Conservation (phyloP, 352 stramenopile genomes). For the Phytopythium ostracodes region DNA sequence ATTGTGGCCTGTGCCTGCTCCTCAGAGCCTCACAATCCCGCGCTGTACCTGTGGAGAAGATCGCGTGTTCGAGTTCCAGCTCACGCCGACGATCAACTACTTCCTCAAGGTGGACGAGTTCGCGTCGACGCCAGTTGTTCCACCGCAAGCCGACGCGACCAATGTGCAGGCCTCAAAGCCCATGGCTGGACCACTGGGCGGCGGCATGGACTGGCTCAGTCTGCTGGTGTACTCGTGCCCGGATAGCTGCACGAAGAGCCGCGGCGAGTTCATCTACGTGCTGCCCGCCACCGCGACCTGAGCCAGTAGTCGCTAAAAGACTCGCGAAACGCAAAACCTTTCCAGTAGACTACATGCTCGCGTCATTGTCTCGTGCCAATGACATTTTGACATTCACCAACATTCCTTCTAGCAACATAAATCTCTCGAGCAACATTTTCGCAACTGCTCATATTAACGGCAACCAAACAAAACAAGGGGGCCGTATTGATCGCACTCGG, state of each 20-base stretch:
- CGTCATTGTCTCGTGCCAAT: background rate
- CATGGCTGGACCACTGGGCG: constrained; percentile 12
- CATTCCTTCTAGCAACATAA: background rate
- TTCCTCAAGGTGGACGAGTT: constrained; percentile 82
- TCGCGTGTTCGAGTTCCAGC: constrained; percentile 77
- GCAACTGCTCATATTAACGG: too few relatives aligned
- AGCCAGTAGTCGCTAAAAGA: background rate
- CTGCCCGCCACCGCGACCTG: constrained; percentile 27
- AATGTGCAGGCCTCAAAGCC: constrained; percentile 3
- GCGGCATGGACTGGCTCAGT: constrained; percentile 81
- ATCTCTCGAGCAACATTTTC: background rate
- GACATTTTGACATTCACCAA: background rate
- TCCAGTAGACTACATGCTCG: constrained; percentile 4
- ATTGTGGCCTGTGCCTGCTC: constrained; percentile 62
- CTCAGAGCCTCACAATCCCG: constrained; percentile 44
- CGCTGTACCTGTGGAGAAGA: constrained; percentile 54
- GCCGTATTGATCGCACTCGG: background rate
- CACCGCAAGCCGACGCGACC: background rate
- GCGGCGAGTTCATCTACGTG: constrained; percentile 70
- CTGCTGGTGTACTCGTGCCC: constrained; percentile 77
- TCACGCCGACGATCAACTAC: constrained; percentile 84
- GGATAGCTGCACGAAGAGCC: constrained; percentile 50
- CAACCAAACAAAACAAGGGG: background rate
- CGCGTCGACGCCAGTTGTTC: constrained; percentile 11
- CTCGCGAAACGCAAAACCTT: constrained; percentile 6